A percentile compares a stretch with the other conserved stretches of the same genome.
Conservation (phyloP, 179 eudicot species). For the Silene coronaria region DNA sequence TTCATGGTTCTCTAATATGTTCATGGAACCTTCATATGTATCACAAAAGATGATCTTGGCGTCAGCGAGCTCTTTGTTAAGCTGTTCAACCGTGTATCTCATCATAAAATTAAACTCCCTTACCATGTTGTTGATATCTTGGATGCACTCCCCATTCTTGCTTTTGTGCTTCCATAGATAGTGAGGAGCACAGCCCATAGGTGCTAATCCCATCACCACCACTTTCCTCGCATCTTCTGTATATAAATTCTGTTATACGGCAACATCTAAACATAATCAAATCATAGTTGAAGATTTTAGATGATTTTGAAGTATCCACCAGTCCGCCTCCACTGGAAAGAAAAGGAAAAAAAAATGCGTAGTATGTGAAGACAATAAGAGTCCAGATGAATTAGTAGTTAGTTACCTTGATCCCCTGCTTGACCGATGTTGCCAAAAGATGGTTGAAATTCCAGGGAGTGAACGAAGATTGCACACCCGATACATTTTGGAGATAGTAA, state of each 20-base stretch:
- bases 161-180: conserved; percentile 63
- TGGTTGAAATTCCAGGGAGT: conserved; percentile 71
- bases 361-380: neutral
- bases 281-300: neutral
- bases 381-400: too few relatives aligned
- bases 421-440: conserved; percentile 47
- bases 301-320: too few relatives aligned
- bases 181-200: conserved; percentile 87
- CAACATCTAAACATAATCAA: neutral
- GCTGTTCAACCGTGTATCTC: conserved; percentile 62
- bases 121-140: conserved; percentile 70
- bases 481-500: conserved; percentile 75
- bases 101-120: conserved; percentile 67
- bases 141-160: conserved; percentile 61
- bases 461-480: conserved; percentile 59
- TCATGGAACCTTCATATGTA: conserved; percentile 65
- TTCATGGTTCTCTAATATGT: conserved; percentile 49
- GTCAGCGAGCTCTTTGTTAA: conserved; percentile 43
- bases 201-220: conserved; percentile 80
- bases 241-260: conserved; percentile 46
- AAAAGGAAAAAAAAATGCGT: neutral
- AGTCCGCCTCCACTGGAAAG: too few relatives aligned
- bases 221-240: conserved; percentile 55
- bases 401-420: conserved; percentile 63
- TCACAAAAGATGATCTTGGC: conserved; percentile 65